Percentiles rank a stretch among this genome's conserved stretches.
These are phyloP conservation scores for Oehlia diaphana DNA, from an alignment of 192 early-diverging fungal genomes.

Conservation along the genomic window DNA sequence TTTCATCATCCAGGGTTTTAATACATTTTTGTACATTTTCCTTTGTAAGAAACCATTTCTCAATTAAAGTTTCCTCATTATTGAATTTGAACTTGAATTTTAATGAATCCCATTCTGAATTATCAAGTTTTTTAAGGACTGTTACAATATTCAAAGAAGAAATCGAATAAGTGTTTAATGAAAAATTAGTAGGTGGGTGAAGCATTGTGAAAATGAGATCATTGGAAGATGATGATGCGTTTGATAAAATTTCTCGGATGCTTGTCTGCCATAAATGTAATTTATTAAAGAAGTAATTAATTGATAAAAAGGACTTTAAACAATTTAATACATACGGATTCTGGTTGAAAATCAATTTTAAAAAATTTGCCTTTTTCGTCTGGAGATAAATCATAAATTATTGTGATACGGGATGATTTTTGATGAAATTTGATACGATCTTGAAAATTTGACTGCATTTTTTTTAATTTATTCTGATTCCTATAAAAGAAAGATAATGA, in stretches of 20 bases:
- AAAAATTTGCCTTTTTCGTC: neutral
- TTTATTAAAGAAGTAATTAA: neutral
- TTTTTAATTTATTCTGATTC: neutral
- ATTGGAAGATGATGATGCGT: neutral
- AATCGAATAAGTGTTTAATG: neutral
- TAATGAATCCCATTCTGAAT: neutral
- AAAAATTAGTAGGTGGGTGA: neutral
- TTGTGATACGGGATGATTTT: neutral
- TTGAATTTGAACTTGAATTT: neutral
- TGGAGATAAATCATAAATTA: neutral
- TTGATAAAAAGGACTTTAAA: no score
- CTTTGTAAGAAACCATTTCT: conserved; percentile 3
- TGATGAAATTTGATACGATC: neutral
- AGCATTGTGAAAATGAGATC: neutral
- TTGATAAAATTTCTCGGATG: neutral
- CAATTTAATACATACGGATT: neutral
- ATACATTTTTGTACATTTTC: conserved; percentile 18
- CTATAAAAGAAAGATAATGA: no score
- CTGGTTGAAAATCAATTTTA: neutral
- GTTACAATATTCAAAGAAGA: conserved; percentile 6
- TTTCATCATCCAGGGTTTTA: neutral
- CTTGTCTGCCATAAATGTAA: neutral
- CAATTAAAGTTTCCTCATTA: neutral
- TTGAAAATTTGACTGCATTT: neutral
- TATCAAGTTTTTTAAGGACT: neutral